Evolutionary conservation across 257 asterid species (phyloP).

Genomic region (Echium plantagineum): DNA sequence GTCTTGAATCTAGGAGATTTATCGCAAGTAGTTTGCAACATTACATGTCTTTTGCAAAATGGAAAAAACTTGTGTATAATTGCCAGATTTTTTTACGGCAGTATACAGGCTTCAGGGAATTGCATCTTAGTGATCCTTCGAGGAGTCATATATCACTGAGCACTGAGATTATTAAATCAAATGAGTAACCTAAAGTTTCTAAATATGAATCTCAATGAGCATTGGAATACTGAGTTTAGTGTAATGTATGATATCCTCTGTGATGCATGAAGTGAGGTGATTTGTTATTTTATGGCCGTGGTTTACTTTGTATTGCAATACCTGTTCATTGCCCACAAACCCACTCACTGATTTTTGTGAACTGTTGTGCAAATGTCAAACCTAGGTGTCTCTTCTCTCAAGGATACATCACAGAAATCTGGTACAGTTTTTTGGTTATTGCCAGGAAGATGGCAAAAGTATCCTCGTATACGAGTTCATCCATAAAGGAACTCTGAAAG

Average conservation of each 20-base stretch:
- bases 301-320: neutral
- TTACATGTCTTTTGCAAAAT: too few relatives aligned
- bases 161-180: too few relatives aligned
- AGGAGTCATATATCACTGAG: too few relatives aligned
- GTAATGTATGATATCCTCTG: neutral
- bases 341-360: neutral
- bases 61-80: too few relatives aligned
- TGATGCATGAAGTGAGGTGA: neutral
- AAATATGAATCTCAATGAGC: neutral
- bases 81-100: too few relatives aligned
- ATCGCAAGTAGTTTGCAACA: neutral
- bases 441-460: conserved; percentile 91
- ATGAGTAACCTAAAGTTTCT: too few relatives aligned
- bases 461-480: conserved; percentile 90
- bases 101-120: too few relatives aligned
- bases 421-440: conserved; percentile 88
- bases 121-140: too few relatives aligned
- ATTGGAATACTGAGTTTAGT: neutral
- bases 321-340: neutral
- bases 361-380: conserved; percentile 9
- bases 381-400: conserved; percentile 93
- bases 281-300: neutral
- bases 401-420: conserved; percentile 97
- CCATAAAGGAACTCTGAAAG: conserved; percentile 94
- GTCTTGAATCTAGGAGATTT: too few relatives aligned